Evolutionary conservation across 2,329 filamentous ascomycete species (phyloP).

Genomic region (Pyricularia grisea): DNA sequence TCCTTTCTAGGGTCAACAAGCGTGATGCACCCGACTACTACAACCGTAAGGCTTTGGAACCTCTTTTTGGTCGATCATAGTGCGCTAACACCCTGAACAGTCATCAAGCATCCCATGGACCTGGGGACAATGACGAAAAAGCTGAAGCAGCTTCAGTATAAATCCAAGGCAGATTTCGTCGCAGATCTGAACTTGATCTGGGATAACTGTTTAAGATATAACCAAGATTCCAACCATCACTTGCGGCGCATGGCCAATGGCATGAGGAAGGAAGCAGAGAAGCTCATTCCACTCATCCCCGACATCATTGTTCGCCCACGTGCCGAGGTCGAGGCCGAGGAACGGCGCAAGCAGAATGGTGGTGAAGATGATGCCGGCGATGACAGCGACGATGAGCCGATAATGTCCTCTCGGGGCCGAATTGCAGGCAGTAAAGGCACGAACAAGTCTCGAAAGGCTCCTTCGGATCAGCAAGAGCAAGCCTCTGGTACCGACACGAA

Average conservation of each 20-base stretch:
- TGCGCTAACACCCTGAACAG: neutral
- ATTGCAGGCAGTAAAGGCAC: conserved; percentile 77
- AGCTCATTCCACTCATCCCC: conserved; percentile 88
- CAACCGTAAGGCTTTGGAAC: conserved; percentile 28
- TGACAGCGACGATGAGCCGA: conserved; percentile 93
- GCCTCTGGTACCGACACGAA: conserved; percentile 71
- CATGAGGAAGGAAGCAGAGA: conserved; percentile 97
- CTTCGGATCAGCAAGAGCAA: conserved; percentile 64
- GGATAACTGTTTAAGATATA: conserved; percentile 95
- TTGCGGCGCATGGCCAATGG: conserved; percentile 87
- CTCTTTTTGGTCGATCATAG: neutral
- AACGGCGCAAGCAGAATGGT: conserved; percentile 77
- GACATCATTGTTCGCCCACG: conserved; percentile 85
- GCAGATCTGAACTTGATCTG: conserved; percentile 90
- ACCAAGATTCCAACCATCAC: conserved; percentile 79
- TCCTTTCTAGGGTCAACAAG: conserved; percentile 90
- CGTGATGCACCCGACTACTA: conserved; percentile 95
- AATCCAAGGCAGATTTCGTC: conserved; percentile 90
- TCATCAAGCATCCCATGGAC: conserved; percentile 97
- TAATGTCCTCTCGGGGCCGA: conserved; percentile 92
- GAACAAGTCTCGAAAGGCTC: conserved; percentile 68
- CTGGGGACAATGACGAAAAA: conserved; percentile 98
- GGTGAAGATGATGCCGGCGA: conserved; percentile 74
- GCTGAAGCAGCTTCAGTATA: conserved; percentile 69
- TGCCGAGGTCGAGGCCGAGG: conserved; percentile 86